These are phyloP conservation scores for Maudiozyma pseudohumilis DNA, from an alignment of 805 yeast genomes.

Conservation along the genomic window DNA sequence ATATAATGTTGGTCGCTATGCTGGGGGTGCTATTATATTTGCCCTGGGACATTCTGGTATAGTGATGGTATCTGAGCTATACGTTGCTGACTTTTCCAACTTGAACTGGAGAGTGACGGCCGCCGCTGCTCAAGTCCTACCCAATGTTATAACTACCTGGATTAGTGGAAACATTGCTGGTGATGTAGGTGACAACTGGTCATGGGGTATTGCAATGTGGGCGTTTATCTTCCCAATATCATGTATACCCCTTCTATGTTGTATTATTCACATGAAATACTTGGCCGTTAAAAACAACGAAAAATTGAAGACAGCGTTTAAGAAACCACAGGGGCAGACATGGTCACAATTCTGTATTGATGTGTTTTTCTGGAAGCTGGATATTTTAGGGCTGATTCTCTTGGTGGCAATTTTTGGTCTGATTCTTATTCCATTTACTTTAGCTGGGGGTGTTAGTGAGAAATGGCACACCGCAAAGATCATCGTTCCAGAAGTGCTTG, in stretches of 20 bases:
- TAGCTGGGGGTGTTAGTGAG: conserved; percentile 53
- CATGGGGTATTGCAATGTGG: conserved; percentile 77
- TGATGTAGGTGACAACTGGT: conserved; percentile 38
- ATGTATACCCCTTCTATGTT: conserved; percentile 46
- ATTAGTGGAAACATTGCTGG: conserved; percentile 48
- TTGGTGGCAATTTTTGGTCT: conserved; percentile 48
- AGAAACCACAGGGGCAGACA: conserved; percentile 29
- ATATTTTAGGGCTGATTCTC: conserved; percentile 50
- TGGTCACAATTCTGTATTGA: conserved; percentile 31
- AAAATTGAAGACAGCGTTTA: conserved; percentile 38
- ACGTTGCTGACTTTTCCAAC: conserved; percentile 51
- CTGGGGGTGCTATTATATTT: conserved; percentile 44
- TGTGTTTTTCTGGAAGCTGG: conserved; percentile 47
- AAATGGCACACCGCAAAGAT: conserved; percentile 51
- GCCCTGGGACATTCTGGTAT: conserved; percentile 47
- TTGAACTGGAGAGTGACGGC: conserved; percentile 55
- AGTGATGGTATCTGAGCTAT: conserved; percentile 41
- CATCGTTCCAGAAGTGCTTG: conserved; percentile 57
- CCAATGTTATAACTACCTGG: conserved; percentile 73
- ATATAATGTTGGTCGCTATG: conserved; percentile 37
- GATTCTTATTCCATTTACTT: conserved; percentile 60
- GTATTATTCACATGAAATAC: conserved; percentile 47
- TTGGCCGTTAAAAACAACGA: conserved; percentile 44
- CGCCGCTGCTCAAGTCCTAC: conserved; percentile 54
- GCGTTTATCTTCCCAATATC: conserved; percentile 64